These are phyloP conservation scores for Sextonia rubra DNA, from an alignment of 164 flowering plant species.

Conservation along the genomic window DNA sequence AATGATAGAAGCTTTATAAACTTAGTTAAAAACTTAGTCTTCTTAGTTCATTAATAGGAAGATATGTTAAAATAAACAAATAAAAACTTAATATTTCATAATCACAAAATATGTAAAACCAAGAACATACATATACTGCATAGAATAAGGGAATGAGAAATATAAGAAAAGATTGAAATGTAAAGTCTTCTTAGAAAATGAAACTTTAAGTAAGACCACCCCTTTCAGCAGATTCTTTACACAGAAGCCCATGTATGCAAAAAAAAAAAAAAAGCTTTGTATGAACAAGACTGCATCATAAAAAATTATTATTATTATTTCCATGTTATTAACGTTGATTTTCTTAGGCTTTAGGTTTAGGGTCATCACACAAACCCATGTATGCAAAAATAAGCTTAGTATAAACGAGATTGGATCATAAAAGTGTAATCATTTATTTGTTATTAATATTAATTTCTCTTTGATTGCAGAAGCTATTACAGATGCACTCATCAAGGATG, in stretches of 20 bases:
- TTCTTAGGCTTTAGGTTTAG: neutral
- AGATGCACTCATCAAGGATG: conserved; percentile 63
- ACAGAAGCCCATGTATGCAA: neutral
- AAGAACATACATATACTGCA: neutral
- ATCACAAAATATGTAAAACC: no score
- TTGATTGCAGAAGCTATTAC: conserved; percentile 56
- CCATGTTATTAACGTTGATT: neutral
- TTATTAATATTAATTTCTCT: neutral
- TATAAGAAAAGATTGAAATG: neutral
- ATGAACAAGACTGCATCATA: neutral
- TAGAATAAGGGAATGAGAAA: neutral
- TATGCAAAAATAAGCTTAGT: neutral
- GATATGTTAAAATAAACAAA: no score
- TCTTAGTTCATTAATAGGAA: no score
- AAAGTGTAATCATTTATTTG: neutral
- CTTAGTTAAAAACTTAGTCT: no score
- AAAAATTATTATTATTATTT: neutral
- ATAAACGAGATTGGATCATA: neutral
- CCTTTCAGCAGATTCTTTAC: neutral
- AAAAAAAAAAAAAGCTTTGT: neutral
- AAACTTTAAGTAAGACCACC: neutral
- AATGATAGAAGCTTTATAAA: no score
- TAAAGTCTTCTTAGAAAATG: neutral
- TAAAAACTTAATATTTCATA: no score
- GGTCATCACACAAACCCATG: neutral